Evolutionary conservation across 768 basidiomycete genomes (phyloP), one percentile per base, ranked within the genome.

Genomic region (Leucosporidium creatinivorum): DNA sequence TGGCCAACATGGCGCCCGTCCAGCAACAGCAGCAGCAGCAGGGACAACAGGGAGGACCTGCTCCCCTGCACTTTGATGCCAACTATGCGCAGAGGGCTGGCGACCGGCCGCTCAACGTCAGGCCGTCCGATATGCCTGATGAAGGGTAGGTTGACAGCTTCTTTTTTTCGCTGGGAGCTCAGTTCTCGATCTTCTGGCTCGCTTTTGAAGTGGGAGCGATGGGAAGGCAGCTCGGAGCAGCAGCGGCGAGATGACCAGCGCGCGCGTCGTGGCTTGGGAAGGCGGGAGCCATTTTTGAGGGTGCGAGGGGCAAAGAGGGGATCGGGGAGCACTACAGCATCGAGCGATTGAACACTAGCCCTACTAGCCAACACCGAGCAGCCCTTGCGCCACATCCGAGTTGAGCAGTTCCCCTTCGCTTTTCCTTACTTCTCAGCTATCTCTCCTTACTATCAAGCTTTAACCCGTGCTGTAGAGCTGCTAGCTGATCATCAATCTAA

Each of bases 51-150:
- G 28, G 85, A 88, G 76, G 84, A 28, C 39, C 56, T 21, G 48
- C 54, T 3, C 63, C 67, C 9, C 10, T 71, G 28, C 66, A 68
- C 52, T 71, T 68, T 51, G 36, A 67, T 4, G 57, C 70, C 23
- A 49, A 55, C 13, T 70, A 54, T 54, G 47, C 73, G 51, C 50
- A 59, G 58, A 68, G 69, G 50, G 52, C 68, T 50, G 51, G 49
- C 54, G 65, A 71, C 66, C n/a, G 68, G 72, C 68, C 74, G 62
- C 56, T 60, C 63, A 70, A 67, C 44, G 80, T 92, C 21, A 83
- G 89, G 44, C 89, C 89, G 23, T 87, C 87, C 17, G 92, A 96
- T 79, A 92, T 91, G 90, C 91, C 92, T 79, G 93, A 96, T 74
- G 93, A 94, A 89, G 93, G 93, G 93, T 97, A 85, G 91, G 92